Base-by-base conservation (phyloP, 768 basidiomycete species). In the Auricularia cornea region DNA sequence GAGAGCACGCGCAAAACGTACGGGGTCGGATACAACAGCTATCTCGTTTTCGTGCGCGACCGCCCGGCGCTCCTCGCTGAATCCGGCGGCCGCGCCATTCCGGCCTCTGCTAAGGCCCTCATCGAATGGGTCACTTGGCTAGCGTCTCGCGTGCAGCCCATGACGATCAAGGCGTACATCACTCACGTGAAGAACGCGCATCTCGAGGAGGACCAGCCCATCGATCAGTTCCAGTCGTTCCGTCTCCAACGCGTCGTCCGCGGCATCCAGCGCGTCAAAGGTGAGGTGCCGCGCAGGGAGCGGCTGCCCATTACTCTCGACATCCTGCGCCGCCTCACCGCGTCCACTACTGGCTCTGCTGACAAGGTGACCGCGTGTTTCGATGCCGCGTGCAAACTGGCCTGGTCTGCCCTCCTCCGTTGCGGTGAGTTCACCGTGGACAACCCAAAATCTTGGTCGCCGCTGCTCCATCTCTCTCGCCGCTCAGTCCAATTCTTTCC, bases 81-180 rank as follows among this genome's bases (percentile, higher is more conserved):
- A 59, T 38, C 57, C 30, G 60, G 60, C 31, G 64, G 64, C 23
- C 20, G 51, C 2, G 3, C 62, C 26, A 30, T 66, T 23, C 66
- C 66, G 1, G 66, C 66, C 11, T 59, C 60, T 10, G 23, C 57
- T 31, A 33, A 32, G 3, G 51, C 64, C 6, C 18, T 62, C 30
- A 54, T 69, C 3, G 33, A 35, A 2, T 35, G 33, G 33, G 33
- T 14, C 14, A 35, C 33, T 35, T 35, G 33, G 33, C 33, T 61
- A 70, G 26, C 74, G 70, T 72, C 60, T 74, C 8, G 51, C 35
- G 64, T 51, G 29, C 66, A 69, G n/a, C 70, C 69, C 32, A 66
- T 60, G 12, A 74, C 74, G 0, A 73, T 75, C 64, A 71, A 72
- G 59, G 57, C 29, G 0, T 73, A 75, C 64, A 65, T 72, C 66